Evolutionary conservation across 129 eudicot species (phyloP), one percentile per base, ranked within the genome.

Genomic region (Silybum marianum): DNA sequence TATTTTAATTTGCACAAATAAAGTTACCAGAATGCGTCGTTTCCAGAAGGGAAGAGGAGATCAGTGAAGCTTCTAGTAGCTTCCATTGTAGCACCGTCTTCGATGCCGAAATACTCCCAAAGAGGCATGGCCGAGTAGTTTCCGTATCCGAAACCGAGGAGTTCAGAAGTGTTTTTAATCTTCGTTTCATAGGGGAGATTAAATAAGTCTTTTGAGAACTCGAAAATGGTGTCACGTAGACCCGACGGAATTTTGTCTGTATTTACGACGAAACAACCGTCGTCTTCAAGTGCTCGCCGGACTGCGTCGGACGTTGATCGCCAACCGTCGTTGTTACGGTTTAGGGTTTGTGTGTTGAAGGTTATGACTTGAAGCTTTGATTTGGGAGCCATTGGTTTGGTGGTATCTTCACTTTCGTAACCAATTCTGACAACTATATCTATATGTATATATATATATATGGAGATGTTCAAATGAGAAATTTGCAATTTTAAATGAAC

Each of bases 11-110:
- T n/a, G n/a, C n/a, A 24, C 62, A 48, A 39, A 62, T 62, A 30
- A 62, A 16, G 4, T 65, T 89, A 89, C 97, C 94, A 75, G 74
- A 91, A 89, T 25, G 18, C 68, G 1, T 66, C 10, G 42, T 89
- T 88, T n/a, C 90, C 97, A 12, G 82, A 72, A 69, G 93, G 91
- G 89, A 91, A 93, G 76, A 91, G 82, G 85, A 90, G 82, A 58
- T 87, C 62, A 9, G 91, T 82, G 81, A 93, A 91, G 14, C 44
- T 79, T 28, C 66, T 81, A 42, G 84, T 82, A 1, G 88, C 87
- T 75, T 89, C 86, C 14, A 78, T 69, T 2, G 84, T 63, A 23
- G 84, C 79, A 9, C 89, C 89, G 78, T 75, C 22, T 48, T 87
- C 88, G 36, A 89, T 86, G 11, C 91, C 93, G 66, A 93, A 79